Evolutionary conservation across 306 rosid genomes (phyloP).

Genomic region (Pachyrhizus erosus): DNA sequence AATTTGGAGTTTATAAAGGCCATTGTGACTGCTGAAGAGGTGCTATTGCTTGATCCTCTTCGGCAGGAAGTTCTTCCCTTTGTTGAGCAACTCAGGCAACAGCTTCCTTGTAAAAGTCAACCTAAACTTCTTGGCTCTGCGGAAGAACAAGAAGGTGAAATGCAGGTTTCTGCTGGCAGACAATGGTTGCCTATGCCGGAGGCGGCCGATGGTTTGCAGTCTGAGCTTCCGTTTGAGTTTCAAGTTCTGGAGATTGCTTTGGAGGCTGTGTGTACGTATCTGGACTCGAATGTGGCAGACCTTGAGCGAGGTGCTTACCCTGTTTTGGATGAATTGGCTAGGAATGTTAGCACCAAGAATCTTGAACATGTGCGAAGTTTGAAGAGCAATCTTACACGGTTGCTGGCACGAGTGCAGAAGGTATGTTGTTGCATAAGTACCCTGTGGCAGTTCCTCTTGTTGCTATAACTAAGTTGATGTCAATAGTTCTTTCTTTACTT

Average conservation of each 20-base stretch:
- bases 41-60: slow-evolving; percentile 87
- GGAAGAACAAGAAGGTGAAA: slow-evolving; percentile 64
- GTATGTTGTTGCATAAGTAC: slow-evolving; percentile 44
- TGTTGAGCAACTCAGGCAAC: slow-evolving; percentile 88
- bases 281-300: slow-evolving; percentile 84
- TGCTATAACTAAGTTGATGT: not conserved
- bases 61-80: slow-evolving; percentile 88
- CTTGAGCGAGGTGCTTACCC: slow-evolving; percentile 96
- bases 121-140: slow-evolving; percentile 51
- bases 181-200: slow-evolving; percentile 62
- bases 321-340: slow-evolving; percentile 91
- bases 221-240: slow-evolving; percentile 94
- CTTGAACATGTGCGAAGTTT: slow-evolving; percentile 94
- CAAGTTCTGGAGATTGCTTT: slow-evolving; percentile 96
- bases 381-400: slow-evolving; percentile 93
- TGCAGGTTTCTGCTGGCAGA: slow-evolving; percentile 52
- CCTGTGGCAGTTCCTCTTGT: not conserved
- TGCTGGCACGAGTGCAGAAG: slow-evolving; percentile 97
- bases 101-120: slow-evolving; percentile 65
- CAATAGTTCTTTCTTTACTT: slow-evolving; percentile 2
- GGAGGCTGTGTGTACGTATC: slow-evolving; percentile 83
- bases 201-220: slow-evolving; percentile 68
- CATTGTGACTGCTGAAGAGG: slow-evolving; percentile 95
- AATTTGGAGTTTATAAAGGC: slow-evolving; percentile 84
- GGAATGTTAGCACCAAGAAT: slow-evolving; percentile 95